Evolutionary conservation across 768 basidiomycete species (phyloP).

Genomic region (Mycena venus): DNA sequence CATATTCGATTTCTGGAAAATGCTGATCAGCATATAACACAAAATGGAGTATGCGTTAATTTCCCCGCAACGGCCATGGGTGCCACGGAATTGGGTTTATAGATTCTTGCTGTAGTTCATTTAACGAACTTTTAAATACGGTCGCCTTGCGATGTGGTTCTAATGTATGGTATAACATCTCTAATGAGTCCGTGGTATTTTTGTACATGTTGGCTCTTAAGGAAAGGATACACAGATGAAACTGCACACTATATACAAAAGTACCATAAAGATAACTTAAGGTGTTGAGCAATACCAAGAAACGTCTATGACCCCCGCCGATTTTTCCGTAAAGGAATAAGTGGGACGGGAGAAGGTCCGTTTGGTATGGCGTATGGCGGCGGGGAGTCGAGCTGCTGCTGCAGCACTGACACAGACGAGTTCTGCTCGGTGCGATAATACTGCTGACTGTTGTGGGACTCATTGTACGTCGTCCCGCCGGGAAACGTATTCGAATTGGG

Average conservation of each 20-base stretch:
- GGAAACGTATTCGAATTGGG: constrained; percentile 15
- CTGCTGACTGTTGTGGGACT: neutral
- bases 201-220: constrained; percentile 7
- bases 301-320: neutral
- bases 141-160: neutral
- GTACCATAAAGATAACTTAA: neutral
- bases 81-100: too few species aligned
- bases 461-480: constrained; percentile 18
- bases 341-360: neutral
- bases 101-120: too few species aligned
- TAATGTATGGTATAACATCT: neutral
- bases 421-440: constrained; percentile 7
- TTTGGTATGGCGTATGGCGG: constrained; percentile 24
- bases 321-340: constrained; percentile 47
- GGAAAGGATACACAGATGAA: neutral
- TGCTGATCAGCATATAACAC: too few species aligned
- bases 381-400: constrained; percentile 20
- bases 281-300: neutral
- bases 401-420: neutral
- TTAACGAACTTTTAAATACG: too few species aligned
- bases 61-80: too few species aligned
- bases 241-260: too few species aligned
- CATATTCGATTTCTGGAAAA: neutral
- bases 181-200: neutral
- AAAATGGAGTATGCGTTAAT: too few species aligned